Percentiles rank a stretch among this genome's conserved stretches.
phyloP scores from a whole-genome alignment of 2,329 filamentous ascomycete species.

The Paecilomyces formosus region DNA sequence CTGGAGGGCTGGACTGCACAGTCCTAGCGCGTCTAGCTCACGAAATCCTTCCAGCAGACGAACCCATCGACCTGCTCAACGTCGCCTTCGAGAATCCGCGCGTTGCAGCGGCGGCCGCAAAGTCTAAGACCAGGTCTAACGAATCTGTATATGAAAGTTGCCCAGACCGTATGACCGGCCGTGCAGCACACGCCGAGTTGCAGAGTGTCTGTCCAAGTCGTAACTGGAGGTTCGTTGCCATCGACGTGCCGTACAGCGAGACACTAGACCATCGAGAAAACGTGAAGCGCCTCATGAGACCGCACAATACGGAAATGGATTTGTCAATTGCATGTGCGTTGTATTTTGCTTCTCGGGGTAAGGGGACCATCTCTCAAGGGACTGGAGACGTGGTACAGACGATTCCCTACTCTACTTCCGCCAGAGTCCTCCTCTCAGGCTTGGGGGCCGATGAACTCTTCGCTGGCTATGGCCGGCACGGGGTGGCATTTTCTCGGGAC shows the following conservation, averaged over 20 bases:
- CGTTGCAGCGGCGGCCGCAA: constrained; percentile 47
- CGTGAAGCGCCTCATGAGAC: constrained; percentile 73
- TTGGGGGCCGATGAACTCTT: constrained; percentile 95
- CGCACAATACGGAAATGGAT: constrained; percentile 98
- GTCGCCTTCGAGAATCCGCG: constrained; percentile 95
- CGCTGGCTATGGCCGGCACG: constrained; percentile 82
- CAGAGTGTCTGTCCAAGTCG: constrained; percentile 59
- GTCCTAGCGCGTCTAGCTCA: constrained; percentile 74
- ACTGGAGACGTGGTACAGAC: constrained; percentile 10
- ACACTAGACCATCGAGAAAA: constrained; percentile 59
- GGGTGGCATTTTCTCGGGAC: constrained; percentile 61
- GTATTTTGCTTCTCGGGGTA: constrained; percentile 85
- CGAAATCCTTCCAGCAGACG: constrained; percentile 60
- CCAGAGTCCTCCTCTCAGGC: constrained; percentile 81
- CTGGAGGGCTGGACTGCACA: constrained; percentile 88
- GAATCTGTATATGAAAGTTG: constrained; percentile 65
- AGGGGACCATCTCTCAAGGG: constrained; percentile 41
- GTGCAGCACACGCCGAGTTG: constrained; percentile 72
- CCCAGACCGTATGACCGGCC: constrained; percentile 82
- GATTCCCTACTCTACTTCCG: constrained; percentile 56
- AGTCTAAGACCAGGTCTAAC: constrained; percentile 10
- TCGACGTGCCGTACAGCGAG: constrained; percentile 77
- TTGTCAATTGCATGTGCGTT: constrained; percentile 86
- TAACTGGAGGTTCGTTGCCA: constrained; percentile 69
- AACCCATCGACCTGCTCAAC: constrained; percentile 81